Evolutionary conservation across 768 basidiomycete genomes (phyloP).

Genomic region (Suillus decipiens): DNA sequence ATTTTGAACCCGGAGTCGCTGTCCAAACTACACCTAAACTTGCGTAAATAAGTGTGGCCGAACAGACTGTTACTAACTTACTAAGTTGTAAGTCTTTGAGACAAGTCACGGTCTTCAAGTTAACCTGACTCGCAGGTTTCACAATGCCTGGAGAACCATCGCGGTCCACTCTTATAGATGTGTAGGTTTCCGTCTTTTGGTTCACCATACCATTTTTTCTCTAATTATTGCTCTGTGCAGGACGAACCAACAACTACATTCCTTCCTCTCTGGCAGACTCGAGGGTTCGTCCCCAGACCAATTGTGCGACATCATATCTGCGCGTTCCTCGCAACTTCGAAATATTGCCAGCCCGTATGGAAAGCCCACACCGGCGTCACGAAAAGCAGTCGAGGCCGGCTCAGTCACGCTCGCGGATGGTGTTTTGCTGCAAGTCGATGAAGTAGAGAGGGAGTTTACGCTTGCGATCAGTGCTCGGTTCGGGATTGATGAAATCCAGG

Average conservation of each 20-base stretch:
- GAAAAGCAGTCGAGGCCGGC: constrained; percentile 64
- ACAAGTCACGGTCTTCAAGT: constrained; percentile 11
- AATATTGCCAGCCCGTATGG: constrained; percentile 67
- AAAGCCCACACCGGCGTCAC: constrained; percentile 66
- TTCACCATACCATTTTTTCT: neutral
- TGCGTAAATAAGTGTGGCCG: too few species aligned
- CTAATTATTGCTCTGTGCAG: constrained; percentile 34
- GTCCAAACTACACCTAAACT: too few species aligned
- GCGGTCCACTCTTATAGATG: constrained; percentile 71
- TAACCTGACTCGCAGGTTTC: constrained; percentile 5
- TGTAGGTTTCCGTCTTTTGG: constrained; percentile 39
- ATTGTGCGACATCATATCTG: constrained; percentile 55
- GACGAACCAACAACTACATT: constrained; percentile 66
- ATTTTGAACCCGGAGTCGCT: too few species aligned
- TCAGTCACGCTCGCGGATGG: constrained; percentile 71
- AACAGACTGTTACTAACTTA: too few species aligned
- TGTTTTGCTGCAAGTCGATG: constrained; percentile 60
- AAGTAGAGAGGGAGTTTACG: constrained; percentile 69
- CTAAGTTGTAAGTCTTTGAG: constrained; percentile 16
- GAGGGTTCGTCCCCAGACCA: constrained; percentile 63
- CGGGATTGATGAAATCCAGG: constrained; percentile 80
- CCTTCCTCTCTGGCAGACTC: constrained; percentile 55
- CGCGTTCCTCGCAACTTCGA: constrained; percentile 58
- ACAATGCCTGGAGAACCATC: constrained; percentile 48
- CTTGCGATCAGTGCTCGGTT: constrained; percentile 72